Evolutionary conservation across 148 eudicot genomes (phyloP).

Genomic region (Silene uniflora): DNA sequence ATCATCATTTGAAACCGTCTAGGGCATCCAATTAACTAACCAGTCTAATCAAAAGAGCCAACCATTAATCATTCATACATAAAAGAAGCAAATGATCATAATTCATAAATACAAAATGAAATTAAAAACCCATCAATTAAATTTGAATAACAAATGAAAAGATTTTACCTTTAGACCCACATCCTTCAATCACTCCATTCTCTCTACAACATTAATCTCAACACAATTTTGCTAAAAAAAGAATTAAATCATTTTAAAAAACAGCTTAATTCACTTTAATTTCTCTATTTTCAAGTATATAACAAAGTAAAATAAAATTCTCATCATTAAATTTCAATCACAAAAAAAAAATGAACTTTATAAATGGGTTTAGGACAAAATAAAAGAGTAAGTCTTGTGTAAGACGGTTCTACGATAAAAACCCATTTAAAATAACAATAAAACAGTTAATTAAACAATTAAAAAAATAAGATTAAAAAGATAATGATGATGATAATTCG

Average conservation of each 20-base stretch:
- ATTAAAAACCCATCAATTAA: slow-evolving; percentile 31
- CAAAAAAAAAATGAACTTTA: slow-evolving; percentile 32
- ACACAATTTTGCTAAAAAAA: slow-evolving; percentile 22
- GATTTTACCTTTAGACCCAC: slow-evolving; percentile 76
- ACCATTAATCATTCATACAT: slow-evolving; percentile 9
- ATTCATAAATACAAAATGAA: slow-evolving; percentile 13
- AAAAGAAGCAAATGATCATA: slow-evolving; percentile 20
- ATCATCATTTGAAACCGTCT: too few relatives aligned
- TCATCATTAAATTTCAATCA: slow-evolving; percentile 31
- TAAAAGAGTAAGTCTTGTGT: too few relatives aligned
- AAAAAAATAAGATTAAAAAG: slow-evolving; percentile 31
- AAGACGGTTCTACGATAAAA: too few relatives aligned
- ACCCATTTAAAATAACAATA: neutral
- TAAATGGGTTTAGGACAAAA: slow-evolving; percentile 21
- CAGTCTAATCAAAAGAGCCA: too few relatives aligned
- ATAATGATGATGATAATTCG: slow-evolving; percentile 18
- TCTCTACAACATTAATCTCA: slow-evolving; percentile 16
- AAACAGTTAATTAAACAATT: too few relatives aligned
- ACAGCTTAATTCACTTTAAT: neutral
- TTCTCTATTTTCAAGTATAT: too few relatives aligned
- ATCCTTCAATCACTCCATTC: slow-evolving; percentile 42
- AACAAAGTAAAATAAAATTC: slow-evolving; percentile 22
- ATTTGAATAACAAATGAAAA: slow-evolving; percentile 15
- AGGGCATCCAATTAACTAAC: too few relatives aligned
- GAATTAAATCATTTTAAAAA: too few relatives aligned